Evolutionary conservation across 2,329 filamentous ascomycete species (phyloP).

Genomic region (Bipolaris victoriae): DNA sequence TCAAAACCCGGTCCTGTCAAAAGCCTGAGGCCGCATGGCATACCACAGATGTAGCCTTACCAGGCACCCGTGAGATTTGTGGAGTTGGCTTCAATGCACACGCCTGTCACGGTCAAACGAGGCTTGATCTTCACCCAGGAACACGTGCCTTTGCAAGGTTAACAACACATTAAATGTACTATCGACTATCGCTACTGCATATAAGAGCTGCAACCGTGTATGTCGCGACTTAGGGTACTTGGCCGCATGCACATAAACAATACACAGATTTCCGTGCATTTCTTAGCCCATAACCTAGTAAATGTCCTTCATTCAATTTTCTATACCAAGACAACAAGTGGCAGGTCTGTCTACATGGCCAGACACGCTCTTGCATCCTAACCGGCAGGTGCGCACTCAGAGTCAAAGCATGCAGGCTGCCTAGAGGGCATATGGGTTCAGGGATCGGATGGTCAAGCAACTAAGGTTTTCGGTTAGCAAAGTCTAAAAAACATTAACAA

Average conservation of each 20-base stretch:
- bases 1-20: slow-evolving; percentile 3
- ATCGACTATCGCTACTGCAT: slow-evolving; percentile 28
- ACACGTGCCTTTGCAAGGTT: slow-evolving; percentile 16
- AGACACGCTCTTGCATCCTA: slow-evolving; percentile 1
- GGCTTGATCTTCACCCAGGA: slow-evolving; percentile 20
- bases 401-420: slow-evolving; percentile 4
- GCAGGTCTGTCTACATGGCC: slow-evolving; percentile 3
- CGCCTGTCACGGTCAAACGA: slow-evolving; percentile 25
- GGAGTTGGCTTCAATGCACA: slow-evolving; percentile 18
- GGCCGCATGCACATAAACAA: slow-evolving; percentile 37
- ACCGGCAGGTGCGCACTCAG: neutral
- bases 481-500: neutral
- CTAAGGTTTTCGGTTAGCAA: slow-evolving; percentile 52
- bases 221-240: slow-evolving; percentile 28
- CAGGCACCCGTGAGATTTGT: slow-evolving; percentile 23
- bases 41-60: neutral
- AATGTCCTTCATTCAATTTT: slow-evolving; percentile 43
- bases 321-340: slow-evolving; percentile 33
- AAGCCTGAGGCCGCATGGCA: neutral
- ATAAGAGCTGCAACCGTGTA: slow-evolving; percentile 35
- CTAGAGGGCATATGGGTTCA: slow-evolving; percentile 75
- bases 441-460: slow-evolving; percentile 81
- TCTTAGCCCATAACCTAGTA: slow-evolving; percentile 26
- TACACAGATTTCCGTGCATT: slow-evolving; percentile 33
- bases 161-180: slow-evolving; percentile 42